phyloP scores from a whole-genome alignment of 352 stramenopile species.

The Globisporangium barbulae region DNA sequence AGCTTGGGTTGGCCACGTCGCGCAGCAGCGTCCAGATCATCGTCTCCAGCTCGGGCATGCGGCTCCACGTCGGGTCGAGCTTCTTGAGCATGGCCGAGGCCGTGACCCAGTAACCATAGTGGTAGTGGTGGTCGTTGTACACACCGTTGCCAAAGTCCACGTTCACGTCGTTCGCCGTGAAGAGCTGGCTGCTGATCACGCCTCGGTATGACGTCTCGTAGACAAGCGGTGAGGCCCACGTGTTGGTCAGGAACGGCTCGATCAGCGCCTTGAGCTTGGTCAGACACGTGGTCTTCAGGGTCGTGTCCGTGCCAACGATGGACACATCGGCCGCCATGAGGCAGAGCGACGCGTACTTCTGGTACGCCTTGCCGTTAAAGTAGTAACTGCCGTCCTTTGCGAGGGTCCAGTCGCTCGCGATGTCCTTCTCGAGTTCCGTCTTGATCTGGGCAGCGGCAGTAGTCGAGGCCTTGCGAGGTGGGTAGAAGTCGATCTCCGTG shows the following conservation, averaged over 20 bases:
- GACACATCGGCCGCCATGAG: constrained; percentile 55
- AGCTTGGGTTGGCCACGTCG: constrained; percentile 67
- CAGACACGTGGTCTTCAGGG: constrained; percentile 41
- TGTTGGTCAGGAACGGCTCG: constrained; percentile 59
- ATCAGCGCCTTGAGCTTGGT: constrained; percentile 57
- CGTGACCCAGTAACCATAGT: constrained; percentile 75
- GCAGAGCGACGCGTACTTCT: constrained; percentile 81
- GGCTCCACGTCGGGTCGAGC: constrained; percentile 55
- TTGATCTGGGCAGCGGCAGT: constrained; percentile 36
- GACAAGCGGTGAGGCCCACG: constrained; percentile 38
- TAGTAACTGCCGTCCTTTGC: constrained; percentile 53
- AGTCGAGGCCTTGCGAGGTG: constrained; percentile 27
- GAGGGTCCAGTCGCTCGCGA: constrained; percentile 47
- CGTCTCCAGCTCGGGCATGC: constrained; percentile 50
- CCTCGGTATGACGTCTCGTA: constrained; percentile 72
- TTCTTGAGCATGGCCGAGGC: constrained; percentile 60
- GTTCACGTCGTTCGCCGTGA: constrained; percentile 44
- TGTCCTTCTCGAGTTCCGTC: constrained; percentile 47
- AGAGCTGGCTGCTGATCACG: constrained; percentile 41
- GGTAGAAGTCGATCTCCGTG: constrained; percentile 53
- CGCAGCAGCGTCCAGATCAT: constrained; percentile 65
- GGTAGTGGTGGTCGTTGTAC: constrained; percentile 86
- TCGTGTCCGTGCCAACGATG: constrained; percentile 45
- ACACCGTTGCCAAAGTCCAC: constrained; percentile 75
- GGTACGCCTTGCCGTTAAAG: constrained; percentile 71